Conservation (phyloP, 2,329 filamentous ascomycete species). For the Ceratocystis lukuohia region DNA sequence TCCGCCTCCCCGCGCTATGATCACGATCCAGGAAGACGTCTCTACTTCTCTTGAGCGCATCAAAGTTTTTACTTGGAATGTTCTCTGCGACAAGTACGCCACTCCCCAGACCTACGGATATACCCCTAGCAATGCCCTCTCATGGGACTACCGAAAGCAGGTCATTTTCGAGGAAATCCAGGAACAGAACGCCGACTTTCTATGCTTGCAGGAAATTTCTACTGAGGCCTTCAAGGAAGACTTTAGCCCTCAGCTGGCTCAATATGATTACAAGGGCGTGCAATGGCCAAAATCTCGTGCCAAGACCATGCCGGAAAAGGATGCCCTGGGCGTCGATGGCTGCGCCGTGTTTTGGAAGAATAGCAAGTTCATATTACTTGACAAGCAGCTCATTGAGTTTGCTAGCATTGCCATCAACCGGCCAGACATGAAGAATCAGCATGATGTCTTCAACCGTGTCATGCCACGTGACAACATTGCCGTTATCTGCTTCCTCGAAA, state of each 20-base stretch:
- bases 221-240: conserved; percentile 83
- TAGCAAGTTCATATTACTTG: conserved; percentile 83
- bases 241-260: conserved; percentile 74
- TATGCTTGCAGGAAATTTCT: conserved; percentile 89
- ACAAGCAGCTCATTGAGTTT: conserved; percentile 91
- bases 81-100: conserved; percentile 85
- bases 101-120: conserved; percentile 80
- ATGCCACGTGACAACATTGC: conserved; percentile 98
- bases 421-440: conserved; percentile 91
- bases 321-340: conserved; percentile 81
- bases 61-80: conserved; percentile 87
- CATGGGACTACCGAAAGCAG: conserved; percentile 76
- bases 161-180: conserved; percentile 74
- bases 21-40: conserved; percentile 60
- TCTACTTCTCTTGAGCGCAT: conserved; percentile 52
- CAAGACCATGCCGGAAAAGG: conserved; percentile 81
- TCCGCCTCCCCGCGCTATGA: conserved; percentile 61
- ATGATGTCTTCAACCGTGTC: conserved; percentile 95
- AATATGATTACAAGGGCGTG: conserved; percentile 82
- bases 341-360: conserved; percentile 95
- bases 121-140: conserved; percentile 64
- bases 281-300: conserved; percentile 85
- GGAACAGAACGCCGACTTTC: conserved; percentile 68
- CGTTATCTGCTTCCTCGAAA: conserved; percentile 83
- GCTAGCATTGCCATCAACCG: conserved; percentile 83